phyloP scores from a whole-genome alignment of 768 basidiomycete genomes.

The Xanthoconium purpureum region DNA sequence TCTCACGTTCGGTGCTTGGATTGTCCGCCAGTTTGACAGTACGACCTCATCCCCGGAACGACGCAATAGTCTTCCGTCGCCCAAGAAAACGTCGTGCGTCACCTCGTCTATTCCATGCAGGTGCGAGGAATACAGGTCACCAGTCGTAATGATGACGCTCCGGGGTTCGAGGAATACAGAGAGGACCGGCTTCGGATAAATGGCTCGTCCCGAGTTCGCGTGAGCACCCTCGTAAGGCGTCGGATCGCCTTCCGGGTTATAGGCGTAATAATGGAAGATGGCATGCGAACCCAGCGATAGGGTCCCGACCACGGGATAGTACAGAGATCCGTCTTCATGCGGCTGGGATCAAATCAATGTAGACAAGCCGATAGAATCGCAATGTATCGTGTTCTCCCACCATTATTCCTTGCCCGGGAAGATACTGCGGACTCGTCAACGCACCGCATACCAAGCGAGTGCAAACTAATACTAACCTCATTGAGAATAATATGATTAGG shows the following conservation, averaged over 20 bases:
- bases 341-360: slow-evolving; percentile 47
- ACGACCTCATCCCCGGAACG: slow-evolving; percentile 29
- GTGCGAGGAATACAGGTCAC: slow-evolving; percentile 63
- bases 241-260: slow-evolving; percentile 31
- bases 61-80: slow-evolving; percentile 16
- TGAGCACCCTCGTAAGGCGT: slow-evolving; percentile 16
- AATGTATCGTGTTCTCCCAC: slow-evolving; percentile 41
- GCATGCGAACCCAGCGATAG: slow-evolving; percentile 83
- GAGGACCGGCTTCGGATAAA: slow-evolving; percentile 62
- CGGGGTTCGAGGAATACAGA: slow-evolving; percentile 82
- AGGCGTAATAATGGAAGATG: slow-evolving; percentile 79
- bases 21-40: slow-evolving; percentile 58
- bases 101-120: slow-evolving; percentile 79
- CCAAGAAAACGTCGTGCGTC: slow-evolving; percentile 45
- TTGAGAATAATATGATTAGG: slow-evolving; percentile 93
- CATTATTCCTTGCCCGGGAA: slow-evolving; percentile 90
- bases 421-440: slow-evolving; percentile 52
- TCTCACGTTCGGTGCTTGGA: slow-evolving; percentile 42
- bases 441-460: slow-evolving; percentile 3
- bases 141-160: slow-evolving; percentile 75
- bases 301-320: slow-evolving; percentile 87
- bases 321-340: slow-evolving; percentile 89
- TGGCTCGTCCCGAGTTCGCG: slow-evolving; percentile 43
- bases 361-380: slow-evolving; percentile 1
- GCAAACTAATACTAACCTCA: slow-evolving; percentile 47